These are phyloP conservation scores for Emmonsia crescens DNA, from an alignment of 2,329 filamentous ascomycete genomes.

Conservation along the genomic window DNA sequence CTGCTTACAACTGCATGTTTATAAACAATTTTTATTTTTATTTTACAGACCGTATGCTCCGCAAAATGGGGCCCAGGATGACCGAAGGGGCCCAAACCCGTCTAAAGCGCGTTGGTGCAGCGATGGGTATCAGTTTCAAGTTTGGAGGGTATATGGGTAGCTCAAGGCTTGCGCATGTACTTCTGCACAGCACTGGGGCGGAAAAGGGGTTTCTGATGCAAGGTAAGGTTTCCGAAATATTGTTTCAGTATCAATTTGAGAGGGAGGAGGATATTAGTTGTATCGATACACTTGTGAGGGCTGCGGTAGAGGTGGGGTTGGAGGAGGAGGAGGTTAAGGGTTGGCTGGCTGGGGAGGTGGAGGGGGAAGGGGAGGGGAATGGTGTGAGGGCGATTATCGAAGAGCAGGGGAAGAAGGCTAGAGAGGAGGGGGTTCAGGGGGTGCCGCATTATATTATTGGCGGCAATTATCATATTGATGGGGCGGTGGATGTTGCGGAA, in stretches of 20 bases:
- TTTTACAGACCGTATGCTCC: constrained; percentile 17
- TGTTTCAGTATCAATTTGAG: constrained; percentile 17
- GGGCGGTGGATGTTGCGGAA: constrained; percentile 13
- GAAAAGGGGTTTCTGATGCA: constrained; percentile 5
- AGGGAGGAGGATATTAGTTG: constrained; percentile 14
- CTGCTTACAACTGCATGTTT: not conserved
- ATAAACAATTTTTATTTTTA: too few species aligned
- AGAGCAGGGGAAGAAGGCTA: constrained; percentile 5
- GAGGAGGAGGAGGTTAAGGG: constrained; percentile 4
- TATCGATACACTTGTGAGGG: constrained; percentile 7
- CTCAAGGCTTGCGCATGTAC: constrained; percentile 14
- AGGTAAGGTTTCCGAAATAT: constrained; percentile 9
- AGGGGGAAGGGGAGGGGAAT: constrained; percentile 2
- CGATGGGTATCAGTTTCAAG: constrained; percentile 12
- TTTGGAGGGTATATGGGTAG: constrained; percentile 16
- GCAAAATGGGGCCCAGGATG: constrained; percentile 10
- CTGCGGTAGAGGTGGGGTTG: constrained; percentile 10
- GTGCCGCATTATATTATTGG: constrained; percentile 16
- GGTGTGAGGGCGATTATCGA: constrained; percentile 7
- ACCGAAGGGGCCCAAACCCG: constrained; percentile 12
- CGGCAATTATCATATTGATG: constrained; percentile 11
- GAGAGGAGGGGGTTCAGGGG: constrained; percentile 9
- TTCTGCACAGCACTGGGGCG: constrained; percentile 7
- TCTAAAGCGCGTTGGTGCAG: constrained; percentile 11
- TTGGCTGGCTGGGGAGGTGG: constrained; percentile 10